A percentile compares a stretch with the other conserved stretches of the same genome.
phyloP scores from a whole-genome alignment of 2,329 filamentous ascomycete genomes.

The Aspergillus neoniger region DNA sequence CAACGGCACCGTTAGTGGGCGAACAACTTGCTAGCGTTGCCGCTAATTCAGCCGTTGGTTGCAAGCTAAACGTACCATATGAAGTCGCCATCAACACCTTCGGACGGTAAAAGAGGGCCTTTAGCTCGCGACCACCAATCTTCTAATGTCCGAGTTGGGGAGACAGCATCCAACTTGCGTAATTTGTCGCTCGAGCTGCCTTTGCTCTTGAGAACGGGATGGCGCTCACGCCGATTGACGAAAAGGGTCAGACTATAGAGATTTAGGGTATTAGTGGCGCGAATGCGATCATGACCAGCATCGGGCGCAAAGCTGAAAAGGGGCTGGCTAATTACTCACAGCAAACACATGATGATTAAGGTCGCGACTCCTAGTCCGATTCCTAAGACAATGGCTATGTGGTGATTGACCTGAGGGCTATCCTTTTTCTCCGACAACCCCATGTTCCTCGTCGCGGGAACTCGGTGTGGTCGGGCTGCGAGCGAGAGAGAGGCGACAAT shows the following conservation, averaged over 20 bases:
- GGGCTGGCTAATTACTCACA: slow-evolving; percentile 26
- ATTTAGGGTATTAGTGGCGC: not conserved
- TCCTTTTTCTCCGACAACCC: slow-evolving; percentile 22
- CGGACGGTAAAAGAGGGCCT: slow-evolving; percentile 34
- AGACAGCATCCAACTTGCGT: slow-evolving; percentile 39
- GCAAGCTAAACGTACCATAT: slow-evolving; percentile 32
- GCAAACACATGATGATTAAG: slow-evolving; percentile 34
- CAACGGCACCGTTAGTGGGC: not conserved
- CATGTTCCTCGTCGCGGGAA: slow-evolving; percentile 16
- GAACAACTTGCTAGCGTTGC: slow-evolving; percentile 5
- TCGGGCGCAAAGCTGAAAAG: not conserved
- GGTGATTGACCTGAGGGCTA: slow-evolving; percentile 24
- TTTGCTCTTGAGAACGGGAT: slow-evolving; percentile 18
- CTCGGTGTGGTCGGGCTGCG: not conserved
- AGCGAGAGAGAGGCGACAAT: not conserved
- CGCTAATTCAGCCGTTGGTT: not conserved
- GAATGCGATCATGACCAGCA: not conserved
- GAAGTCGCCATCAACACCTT: slow-evolving; percentile 38
- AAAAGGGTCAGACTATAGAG: slow-evolving; percentile 32
- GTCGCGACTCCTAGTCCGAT: slow-evolving; percentile 35
- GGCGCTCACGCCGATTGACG: slow-evolving; percentile 35
- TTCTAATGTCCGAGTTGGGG: slow-evolving; percentile 38
- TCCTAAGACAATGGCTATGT: slow-evolving; percentile 37
- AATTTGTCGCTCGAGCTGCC: slow-evolving; percentile 34
- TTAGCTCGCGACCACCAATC: slow-evolving; percentile 41